Percentiles rank a stretch among this genome's conserved stretches.
Conservation (phyloP, 2,329 filamentous ascomycete genomes). For the Paecilomyces niveus region DNA sequence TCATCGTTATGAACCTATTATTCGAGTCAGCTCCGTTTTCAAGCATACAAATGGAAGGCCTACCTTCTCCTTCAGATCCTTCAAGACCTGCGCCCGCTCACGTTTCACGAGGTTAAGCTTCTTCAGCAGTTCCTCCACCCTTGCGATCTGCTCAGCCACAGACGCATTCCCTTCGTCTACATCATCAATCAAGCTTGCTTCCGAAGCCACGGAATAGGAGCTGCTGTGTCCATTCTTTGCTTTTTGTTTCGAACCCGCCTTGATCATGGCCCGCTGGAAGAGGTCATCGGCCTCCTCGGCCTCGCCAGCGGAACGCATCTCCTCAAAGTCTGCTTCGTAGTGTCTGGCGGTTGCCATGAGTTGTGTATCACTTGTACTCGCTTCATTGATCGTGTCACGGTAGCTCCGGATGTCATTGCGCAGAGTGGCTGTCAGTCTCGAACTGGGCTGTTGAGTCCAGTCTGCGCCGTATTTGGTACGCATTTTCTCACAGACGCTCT, state of each 20-base stretch:
- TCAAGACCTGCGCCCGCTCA: conserved; percentile 84
- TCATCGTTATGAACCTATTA: conserved; percentile 88
- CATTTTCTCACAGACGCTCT: conserved; percentile 99
- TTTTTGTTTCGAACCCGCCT: conserved; percentile 56
- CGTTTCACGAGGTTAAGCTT: conserved; percentile 88
- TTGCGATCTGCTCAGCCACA: conserved; percentile 80
- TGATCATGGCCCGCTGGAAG: conserved; percentile 79
- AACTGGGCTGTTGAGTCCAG: conserved; percentile 96
- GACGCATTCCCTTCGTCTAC: conserved; percentile 73
- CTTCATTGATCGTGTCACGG: conserved; percentile 81
- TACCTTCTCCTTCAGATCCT: conserved; percentile 97
- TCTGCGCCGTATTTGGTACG: conserved; percentile 90
- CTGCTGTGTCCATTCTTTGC: conserved; percentile 58
- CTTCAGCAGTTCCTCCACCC: conserved; percentile 83
- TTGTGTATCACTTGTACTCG: conserved; percentile 75
- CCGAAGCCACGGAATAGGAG: conserved; percentile 49
- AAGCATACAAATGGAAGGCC: not conserved
- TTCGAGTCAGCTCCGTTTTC: not conserved
- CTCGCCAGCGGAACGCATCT: conserved; percentile 87
- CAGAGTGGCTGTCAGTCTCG: conserved; percentile 77
- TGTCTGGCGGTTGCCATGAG: conserved; percentile 77
- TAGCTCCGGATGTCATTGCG: conserved; percentile 83
- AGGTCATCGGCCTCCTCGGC: conserved; percentile 79
- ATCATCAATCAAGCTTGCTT: conserved; percentile 80
- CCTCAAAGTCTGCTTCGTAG: conserved; percentile 82